Conservation (phyloP, 2,329 filamentous ascomycete species). For the Hypoxylon sp. region DNA sequence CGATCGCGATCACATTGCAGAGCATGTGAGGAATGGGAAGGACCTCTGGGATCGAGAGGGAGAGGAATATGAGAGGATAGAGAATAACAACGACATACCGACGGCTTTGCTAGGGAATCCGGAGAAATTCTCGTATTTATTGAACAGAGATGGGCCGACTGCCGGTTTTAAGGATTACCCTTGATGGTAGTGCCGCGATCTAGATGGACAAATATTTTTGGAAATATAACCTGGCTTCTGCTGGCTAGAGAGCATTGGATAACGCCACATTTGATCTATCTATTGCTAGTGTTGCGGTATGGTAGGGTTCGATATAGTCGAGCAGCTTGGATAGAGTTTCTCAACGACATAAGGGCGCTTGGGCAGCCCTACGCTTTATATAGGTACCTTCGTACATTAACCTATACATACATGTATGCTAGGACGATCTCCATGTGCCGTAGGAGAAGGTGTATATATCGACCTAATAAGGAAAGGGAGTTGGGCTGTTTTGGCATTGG, state of each 20-base stretch:
- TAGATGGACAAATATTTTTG: not conserved
- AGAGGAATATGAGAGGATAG: slow-evolving; percentile 65
- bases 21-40: slow-evolving; percentile 65
- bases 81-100: slow-evolving; percentile 68
- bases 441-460: not conserved
- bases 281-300: not conserved
- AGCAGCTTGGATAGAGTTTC: not conserved
- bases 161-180: slow-evolving; percentile 66
- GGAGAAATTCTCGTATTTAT: slow-evolving; percentile 62
- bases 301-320: not conserved
- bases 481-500: not conserved
- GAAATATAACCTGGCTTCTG: not conserved
- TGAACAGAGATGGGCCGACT: slow-evolving; percentile 61
- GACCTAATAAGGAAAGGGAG: not conserved
- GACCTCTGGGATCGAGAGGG: slow-evolving; percentile 69
- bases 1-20: slow-evolving; percentile 64
- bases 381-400: not conserved
- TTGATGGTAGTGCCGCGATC: slow-evolving; percentile 7
- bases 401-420: not conserved
- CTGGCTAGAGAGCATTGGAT: not conserved
- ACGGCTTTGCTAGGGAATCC: slow-evolving; percentile 59
- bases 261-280: not conserved
- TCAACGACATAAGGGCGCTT: not conserved
- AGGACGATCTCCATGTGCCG: not conserved
- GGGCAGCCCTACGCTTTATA: not conserved